Percentiles rank a stretch among this genome's conserved stretches.
Evolutionary conservation across 495 filamentous ascomycete species (phyloP).

Genomic region (Articulospora tetracladia): DNA sequence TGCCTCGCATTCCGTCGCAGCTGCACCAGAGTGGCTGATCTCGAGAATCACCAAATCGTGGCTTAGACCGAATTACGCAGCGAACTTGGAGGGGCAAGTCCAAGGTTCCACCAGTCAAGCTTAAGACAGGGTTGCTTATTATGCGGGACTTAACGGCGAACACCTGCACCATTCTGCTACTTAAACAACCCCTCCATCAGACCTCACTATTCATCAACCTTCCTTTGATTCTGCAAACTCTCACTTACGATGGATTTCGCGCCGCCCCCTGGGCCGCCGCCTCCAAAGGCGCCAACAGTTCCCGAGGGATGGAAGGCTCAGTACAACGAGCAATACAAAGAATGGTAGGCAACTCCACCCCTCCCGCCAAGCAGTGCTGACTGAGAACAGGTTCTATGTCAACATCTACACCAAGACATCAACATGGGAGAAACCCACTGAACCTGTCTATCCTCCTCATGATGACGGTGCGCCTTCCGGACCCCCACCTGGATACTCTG

Average conservation of each 20-base stretch:
- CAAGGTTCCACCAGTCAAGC: not conserved
- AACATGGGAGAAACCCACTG: constrained; percentile 78
- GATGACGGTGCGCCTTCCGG: constrained; percentile 39
- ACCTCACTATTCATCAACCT: not conserved
- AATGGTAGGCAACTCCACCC: constrained; percentile 55
- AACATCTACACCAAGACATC: constrained; percentile 82
- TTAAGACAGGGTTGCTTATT: not conserved
- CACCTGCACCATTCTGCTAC: not conserved
- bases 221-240: not conserved
- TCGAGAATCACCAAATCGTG: not conserved
- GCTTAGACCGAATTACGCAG: constrained; percentile 1
- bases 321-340: constrained; percentile 69
- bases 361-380: constrained; percentile 1
- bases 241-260: constrained; percentile 56
- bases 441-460: constrained; percentile 48
- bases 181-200: not conserved
- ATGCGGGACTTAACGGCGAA: not conserved
- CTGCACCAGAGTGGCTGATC: not conserved
- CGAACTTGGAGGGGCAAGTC: not conserved
- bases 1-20: not conserved
- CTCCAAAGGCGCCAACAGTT: constrained; percentile 57
- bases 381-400: constrained; percentile 69
- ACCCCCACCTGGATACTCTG: constrained; percentile 63
- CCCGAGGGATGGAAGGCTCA: constrained; percentile 76
- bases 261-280: constrained; percentile 75